Evolutionary conservation across 192 early-diverging fungal genomes (phyloP).

Genomic region (Phlyctochytrium bullatum): DNA sequence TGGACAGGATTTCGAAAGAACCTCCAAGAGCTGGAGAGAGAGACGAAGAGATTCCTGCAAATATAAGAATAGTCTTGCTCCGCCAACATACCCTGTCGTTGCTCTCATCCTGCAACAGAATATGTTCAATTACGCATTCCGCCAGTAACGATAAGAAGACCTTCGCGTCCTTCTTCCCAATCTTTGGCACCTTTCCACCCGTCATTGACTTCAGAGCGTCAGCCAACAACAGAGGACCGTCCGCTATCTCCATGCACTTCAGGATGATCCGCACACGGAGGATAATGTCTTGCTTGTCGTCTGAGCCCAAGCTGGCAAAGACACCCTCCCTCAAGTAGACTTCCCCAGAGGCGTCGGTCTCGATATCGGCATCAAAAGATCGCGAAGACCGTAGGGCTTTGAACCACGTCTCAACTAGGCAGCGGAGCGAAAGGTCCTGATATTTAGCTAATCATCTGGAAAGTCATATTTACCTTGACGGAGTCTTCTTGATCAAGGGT

Average conservation of each 20-base stretch:
- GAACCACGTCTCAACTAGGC: conserved; percentile 73
- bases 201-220: conserved; percentile 10
- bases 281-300: conserved; percentile 17
- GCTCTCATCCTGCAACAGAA: conserved; percentile 65
- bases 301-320: neutral
- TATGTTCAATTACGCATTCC: conserved; percentile 71
- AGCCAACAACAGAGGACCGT: neutral
- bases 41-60: neutral
- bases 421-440: conserved; percentile 69
- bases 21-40: neutral
- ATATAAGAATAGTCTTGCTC: neutral
- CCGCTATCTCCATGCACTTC: neutral
- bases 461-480: too few relatives aligned
- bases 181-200: neutral
- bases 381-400: neutral
- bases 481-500: conserved; percentile 46
- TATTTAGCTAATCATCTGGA: too few relatives aligned
- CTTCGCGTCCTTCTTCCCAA: conserved; percentile 33
- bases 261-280: conserved; percentile 18
- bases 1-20: neutral
- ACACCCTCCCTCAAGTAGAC: neutral
- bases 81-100: conserved; percentile 17
- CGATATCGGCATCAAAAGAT: neutral
- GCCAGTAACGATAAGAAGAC: conserved; percentile 64
- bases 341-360: neutral